Percentiles rank a stretch among this genome's conserved stretches.
Conservation (phyloP, 495 filamentous ascomycete species). For the Melanomma pulvis-pyrius region DNA sequence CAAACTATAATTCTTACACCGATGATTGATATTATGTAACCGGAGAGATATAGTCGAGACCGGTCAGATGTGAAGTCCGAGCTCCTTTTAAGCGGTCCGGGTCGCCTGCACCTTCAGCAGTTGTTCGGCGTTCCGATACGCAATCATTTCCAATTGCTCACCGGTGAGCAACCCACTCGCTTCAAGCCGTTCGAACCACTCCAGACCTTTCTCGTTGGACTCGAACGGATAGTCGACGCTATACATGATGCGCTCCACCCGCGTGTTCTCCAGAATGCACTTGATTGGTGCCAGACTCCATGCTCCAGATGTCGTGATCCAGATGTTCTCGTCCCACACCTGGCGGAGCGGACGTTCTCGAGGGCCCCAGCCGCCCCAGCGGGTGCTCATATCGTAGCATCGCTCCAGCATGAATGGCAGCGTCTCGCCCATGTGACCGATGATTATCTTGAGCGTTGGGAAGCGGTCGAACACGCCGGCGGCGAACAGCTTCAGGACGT, state of each 20-base stretch:
- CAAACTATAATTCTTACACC: no score
- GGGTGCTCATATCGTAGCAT: slow-evolving; percentile 52
- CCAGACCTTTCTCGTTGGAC: slow-evolving; percentile 8
- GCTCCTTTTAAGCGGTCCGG: not conserved
- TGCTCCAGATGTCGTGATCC: slow-evolving; percentile 65
- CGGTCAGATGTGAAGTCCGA: no score
- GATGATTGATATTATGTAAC: no score
- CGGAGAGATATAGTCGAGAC: no score
- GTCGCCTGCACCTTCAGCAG: not conserved
- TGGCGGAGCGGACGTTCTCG: not conserved
- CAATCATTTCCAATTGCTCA: slow-evolving; percentile 1
- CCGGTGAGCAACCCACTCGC: not conserved
- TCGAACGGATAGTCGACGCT: slow-evolving; percentile 34
- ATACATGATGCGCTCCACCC: slow-evolving; percentile 23
- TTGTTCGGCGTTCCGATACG: not conserved
- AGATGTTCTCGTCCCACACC: slow-evolving; percentile 52
- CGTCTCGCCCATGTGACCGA: slow-evolving; percentile 67
- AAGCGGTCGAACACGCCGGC: slow-evolving; percentile 55
- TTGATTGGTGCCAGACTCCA: slow-evolving; percentile 58
- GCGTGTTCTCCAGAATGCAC: slow-evolving; percentile 9
- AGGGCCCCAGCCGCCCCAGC: slow-evolving; percentile 43
- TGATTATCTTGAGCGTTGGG: slow-evolving; percentile 61
- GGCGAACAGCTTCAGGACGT: slow-evolving; percentile 55
- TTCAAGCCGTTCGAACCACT: slow-evolving; percentile 20
- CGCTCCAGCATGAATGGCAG: slow-evolving; percentile 66